Evolutionary conservation across 2,329 filamentous ascomycete genomes (phyloP).

Genomic region (Curvularia hawaiiensis): DNA sequence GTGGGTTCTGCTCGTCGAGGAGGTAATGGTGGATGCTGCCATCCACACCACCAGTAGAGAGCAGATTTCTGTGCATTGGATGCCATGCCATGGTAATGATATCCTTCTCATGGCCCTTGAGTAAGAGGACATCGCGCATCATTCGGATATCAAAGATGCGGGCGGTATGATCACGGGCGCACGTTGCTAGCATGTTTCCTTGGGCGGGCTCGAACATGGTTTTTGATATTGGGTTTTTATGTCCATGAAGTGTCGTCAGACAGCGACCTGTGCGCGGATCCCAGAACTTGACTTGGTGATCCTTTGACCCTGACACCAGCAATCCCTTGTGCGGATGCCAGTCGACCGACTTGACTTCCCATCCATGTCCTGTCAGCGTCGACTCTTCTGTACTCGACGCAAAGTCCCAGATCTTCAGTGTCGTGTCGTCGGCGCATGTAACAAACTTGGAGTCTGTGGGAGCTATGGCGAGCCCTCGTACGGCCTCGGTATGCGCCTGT

Average conservation of each 20-base stretch:
- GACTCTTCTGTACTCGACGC: constrained; percentile 82
- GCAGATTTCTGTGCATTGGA: constrained; percentile 84
- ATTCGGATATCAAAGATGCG: constrained; percentile 94
- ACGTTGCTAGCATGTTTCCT: constrained; percentile 85
- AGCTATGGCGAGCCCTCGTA: constrained; percentile 89
- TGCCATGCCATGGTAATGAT: constrained; percentile 94
- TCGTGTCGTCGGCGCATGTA: constrained; percentile 92
- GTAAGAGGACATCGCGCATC: constrained; percentile 95
- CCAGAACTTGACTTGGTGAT: constrained; percentile 97
- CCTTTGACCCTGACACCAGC: constrained; percentile 94
- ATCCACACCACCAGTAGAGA: constrained; percentile 89
- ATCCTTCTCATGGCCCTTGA: constrained; percentile 95
- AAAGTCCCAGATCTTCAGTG: constrained; percentile 96
- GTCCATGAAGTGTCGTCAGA: constrained; percentile 90
- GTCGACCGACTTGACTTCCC: constrained; percentile 96
- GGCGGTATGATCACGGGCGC: constrained; percentile 89
- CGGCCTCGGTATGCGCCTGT: constrained; percentile 85
- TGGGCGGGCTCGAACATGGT: constrained; percentile 87
- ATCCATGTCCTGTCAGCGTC: constrained; percentile 88
- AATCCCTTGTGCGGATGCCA: constrained; percentile 97
- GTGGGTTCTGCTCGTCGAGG: constrained; percentile 92
- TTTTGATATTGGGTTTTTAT: constrained; percentile 96
- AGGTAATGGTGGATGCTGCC: constrained; percentile 92
- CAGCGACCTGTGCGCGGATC: constrained; percentile 91
- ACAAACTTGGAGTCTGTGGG: constrained; percentile 96